These are phyloP conservation scores for Fusarium camptoceras DNA, from an alignment of 2,329 filamentous ascomycete species.

Conservation along the genomic window DNA sequence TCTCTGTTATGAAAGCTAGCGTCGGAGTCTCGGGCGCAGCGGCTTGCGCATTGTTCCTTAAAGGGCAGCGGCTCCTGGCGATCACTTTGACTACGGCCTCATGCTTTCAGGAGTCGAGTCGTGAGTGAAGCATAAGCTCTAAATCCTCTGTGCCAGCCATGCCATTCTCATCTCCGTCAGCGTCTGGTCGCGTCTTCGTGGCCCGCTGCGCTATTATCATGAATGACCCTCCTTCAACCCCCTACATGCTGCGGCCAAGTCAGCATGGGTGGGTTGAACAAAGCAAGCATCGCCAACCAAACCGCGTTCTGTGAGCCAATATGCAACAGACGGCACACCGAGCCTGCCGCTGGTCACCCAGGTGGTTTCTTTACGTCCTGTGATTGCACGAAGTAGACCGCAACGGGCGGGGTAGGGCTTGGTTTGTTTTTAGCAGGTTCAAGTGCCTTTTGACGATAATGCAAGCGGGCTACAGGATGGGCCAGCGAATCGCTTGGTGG, in stretches of 20 bases:
- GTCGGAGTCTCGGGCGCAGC: slow-evolving; percentile 12
- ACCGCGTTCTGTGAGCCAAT: slow-evolving; percentile 30
- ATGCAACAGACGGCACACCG: slow-evolving; percentile 47
- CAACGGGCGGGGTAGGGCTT: slow-evolving; percentile 31
- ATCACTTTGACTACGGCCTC: slow-evolving; percentile 25
- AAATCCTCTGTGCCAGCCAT: background rate
- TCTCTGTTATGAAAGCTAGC: slow-evolving; percentile 22
- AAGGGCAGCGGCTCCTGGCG: slow-evolving; percentile 32
- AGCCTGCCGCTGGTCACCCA: slow-evolving; percentile 38
- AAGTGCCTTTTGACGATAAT: slow-evolving; percentile 21
- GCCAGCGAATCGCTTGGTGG: slow-evolving; percentile 39
- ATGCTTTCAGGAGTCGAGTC: slow-evolving; percentile 1
- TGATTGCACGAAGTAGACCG: slow-evolving; percentile 41
- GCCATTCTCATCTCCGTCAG: slow-evolving; percentile 9
- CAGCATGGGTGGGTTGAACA: slow-evolving; percentile 43
- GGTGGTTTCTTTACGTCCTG: slow-evolving; percentile 19
- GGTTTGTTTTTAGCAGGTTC: slow-evolving; percentile 23
- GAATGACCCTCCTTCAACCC: slow-evolving; percentile 33
- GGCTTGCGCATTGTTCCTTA: slow-evolving; percentile 25
- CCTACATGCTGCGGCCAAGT: slow-evolving; percentile 39
- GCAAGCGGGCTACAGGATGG: slow-evolving; percentile 31
- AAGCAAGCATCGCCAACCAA: slow-evolving; percentile 43
- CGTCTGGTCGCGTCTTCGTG: slow-evolving; percentile 23
- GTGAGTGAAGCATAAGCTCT: slow-evolving; percentile 26
- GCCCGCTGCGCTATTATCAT: slow-evolving; percentile 31